Conservation (phyloP, 1,284 basidiomycete species). For the Rhodotorula sp. region DNA sequence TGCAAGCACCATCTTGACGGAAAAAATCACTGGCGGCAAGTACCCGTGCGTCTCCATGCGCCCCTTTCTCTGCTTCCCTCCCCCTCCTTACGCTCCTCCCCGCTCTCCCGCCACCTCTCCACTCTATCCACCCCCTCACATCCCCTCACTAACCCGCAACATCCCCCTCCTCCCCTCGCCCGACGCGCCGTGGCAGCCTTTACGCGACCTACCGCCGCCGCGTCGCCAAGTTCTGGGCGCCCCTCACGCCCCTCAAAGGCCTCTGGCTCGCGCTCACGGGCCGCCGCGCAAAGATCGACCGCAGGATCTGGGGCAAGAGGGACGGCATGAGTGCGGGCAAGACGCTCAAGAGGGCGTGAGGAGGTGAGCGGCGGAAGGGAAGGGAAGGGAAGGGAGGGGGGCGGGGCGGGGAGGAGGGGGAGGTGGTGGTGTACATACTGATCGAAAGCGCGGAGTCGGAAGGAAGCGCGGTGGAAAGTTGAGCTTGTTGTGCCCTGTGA, state of each 20-base stretch:
- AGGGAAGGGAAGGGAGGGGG: no score
- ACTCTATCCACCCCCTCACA: no score
- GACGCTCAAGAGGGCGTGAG: conserved; percentile 2
- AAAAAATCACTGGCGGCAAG: conserved; percentile 36
- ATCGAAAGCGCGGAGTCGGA: no score
- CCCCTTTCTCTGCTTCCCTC: neutral
- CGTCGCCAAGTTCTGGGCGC: conserved; percentile 44
- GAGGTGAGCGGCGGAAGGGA: no score
- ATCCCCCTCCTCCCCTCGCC: neutral
- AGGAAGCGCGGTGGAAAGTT: no score
- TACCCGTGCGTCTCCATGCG: conserved; percentile 34
- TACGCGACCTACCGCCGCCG: conserved; percentile 43
- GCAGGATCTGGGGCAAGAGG: conserved; percentile 16
- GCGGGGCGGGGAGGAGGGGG: no score
- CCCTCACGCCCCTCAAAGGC: conserved; percentile 28
- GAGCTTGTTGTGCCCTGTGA: no score
- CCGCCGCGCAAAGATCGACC: conserved; percentile 8
- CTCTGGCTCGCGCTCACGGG: conserved; percentile 20
- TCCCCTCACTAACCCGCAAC: no score
- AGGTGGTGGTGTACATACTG: no score
- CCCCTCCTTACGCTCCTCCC: no score
- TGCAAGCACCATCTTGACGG: conserved; percentile 32
- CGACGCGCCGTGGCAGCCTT: no score
- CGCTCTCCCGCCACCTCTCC: no score
- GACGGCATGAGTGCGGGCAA: neutral